These are phyloP conservation scores for Xylariaceae sp. DNA, from an alignment of 2,329 filamentous ascomycete species.

Conservation along the genomic window DNA sequence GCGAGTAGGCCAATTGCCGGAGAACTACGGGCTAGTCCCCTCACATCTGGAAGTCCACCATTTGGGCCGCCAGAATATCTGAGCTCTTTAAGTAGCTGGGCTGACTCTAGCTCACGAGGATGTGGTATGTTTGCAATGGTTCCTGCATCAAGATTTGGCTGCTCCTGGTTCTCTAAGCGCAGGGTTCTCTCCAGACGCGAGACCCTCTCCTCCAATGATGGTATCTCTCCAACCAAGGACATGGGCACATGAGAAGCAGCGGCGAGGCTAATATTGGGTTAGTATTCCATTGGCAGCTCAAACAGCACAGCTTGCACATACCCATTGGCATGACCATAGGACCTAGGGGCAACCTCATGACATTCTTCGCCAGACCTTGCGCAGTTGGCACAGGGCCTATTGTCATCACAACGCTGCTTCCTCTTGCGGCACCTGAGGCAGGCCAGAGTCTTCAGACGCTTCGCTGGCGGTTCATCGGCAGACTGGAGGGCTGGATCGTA, in stretches of 20 bases:
- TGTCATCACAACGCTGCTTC: conserved; percentile 8
- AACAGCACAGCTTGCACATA: neutral
- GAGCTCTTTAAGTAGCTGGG: neutral
- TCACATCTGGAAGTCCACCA: neutral
- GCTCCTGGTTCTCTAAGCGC: neutral
- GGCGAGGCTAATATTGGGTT: neutral
- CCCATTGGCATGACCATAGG: neutral
- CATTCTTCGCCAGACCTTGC: conserved; percentile 9
- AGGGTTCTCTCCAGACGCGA: neutral
- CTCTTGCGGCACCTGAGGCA: conserved; percentile 3
- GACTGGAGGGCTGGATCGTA: neutral
- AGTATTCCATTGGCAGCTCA: neutral
- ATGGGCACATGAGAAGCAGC: neutral
- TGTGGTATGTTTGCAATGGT: too few species aligned
- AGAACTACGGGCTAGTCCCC: conserved; percentile 1
- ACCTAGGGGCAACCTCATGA: neutral
- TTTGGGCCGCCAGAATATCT: neutral
- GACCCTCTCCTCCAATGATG: conserved; percentile 3
- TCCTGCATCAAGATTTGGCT: too few species aligned
- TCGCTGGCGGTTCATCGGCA: neutral
- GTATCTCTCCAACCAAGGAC: conserved; percentile 1
- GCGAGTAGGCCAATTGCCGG: conserved; percentile 3
- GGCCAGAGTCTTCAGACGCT: conserved; percentile 1
- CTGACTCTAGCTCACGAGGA: neutral
- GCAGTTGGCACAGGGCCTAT: conserved; percentile 8